These are phyloP conservation scores for Eucalyptus grandis DNA, from an alignment of 345 rosid species.

Conservation along the genomic window DNA sequence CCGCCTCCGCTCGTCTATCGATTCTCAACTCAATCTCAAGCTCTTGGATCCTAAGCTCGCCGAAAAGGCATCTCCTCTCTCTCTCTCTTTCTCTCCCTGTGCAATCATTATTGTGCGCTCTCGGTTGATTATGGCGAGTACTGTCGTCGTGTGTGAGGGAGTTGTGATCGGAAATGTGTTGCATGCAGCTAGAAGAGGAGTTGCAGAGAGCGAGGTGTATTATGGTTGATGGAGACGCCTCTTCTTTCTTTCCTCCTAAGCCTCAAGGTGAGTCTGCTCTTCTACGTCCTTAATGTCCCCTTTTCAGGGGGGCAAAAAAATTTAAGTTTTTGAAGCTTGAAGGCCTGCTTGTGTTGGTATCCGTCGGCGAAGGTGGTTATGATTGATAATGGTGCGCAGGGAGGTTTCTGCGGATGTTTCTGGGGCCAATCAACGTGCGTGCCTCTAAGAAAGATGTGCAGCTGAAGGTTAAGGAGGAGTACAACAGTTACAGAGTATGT, in stretches of 20 bases:
- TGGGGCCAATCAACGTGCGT: slow-evolving; percentile 93
- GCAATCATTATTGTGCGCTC: not conserved
- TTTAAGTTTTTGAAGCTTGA: not conserved
- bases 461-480: slow-evolving; percentile 95
- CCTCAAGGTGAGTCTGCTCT: slow-evolving; percentile 34
- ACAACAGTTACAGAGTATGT: slow-evolving; percentile 79
- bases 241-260: slow-evolving; percentile 67
- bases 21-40: slow-evolving; percentile 16
- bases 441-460: slow-evolving; percentile 80
- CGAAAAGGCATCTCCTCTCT: slow-evolving; percentile 33
- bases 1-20: slow-evolving; percentile 42
- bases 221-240: slow-evolving; percentile 70
- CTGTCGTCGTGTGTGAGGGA: not conserved
- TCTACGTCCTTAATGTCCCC: not conserved
- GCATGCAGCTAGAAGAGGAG: slow-evolving; percentile 70
- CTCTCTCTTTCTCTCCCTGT: not conserved
- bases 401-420: slow-evolving; percentile 59
- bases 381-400: slow-evolving; percentile 19
- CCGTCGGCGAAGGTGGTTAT: not conserved
- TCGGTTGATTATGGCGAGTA: not conserved
- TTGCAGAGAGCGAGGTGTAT: slow-evolving; percentile 66
- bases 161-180: not conserved
- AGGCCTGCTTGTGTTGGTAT: not conserved
- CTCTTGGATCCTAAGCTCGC: slow-evolving; percentile 36
- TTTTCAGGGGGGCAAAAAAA: not conserved